Conservation (phyloP, 2,329 filamentous ascomycete genomes). For the Dryadomyces quercivorus region DNA sequence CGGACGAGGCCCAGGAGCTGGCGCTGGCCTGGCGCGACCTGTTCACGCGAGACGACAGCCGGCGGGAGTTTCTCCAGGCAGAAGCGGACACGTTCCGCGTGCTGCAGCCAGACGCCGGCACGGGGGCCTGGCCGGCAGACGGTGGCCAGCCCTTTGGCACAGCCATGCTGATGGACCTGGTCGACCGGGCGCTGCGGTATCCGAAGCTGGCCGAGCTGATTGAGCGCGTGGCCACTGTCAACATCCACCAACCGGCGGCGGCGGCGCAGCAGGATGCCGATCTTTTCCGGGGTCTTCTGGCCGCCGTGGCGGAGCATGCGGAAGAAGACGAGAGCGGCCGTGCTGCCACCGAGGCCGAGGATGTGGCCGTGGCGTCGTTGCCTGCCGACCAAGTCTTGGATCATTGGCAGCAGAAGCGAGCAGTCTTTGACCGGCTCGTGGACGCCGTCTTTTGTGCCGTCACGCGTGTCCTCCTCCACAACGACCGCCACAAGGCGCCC, state of each 20-base stretch:
- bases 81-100: conserved; percentile 77
- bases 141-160: conserved; percentile 7
- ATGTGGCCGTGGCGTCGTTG: background rate
- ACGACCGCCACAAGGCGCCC: background rate
- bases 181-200: conserved; percentile 10
- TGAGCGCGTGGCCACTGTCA: conserved; percentile 30
- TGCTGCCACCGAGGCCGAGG: background rate
- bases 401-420: background rate
- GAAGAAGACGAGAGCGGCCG: conserved; percentile 7
- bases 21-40: conserved; percentile 55
- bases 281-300: conserved; percentile 7
- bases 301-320: conserved; percentile 5
- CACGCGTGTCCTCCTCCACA: background rate
- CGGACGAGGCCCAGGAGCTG: conserved; percentile 43
- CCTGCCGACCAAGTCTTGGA: conserved; percentile 1
- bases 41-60: conserved; percentile 50
- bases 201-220: conserved; percentile 24
- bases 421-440: conserved; percentile 6
- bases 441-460: conserved; percentile 6
- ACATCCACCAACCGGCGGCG: conserved; percentile 13
- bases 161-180: conserved; percentile 9
- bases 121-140: conserved; percentile 3
- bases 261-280: conserved; percentile 12
- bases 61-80: conserved; percentile 58
- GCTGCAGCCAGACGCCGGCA: conserved; percentile 46